Evolutionary conservation across 1,284 basidiomycete genomes (phyloP), one percentile per base, ranked within the genome.

Genomic region (Puccinia brachypodii): DNA sequence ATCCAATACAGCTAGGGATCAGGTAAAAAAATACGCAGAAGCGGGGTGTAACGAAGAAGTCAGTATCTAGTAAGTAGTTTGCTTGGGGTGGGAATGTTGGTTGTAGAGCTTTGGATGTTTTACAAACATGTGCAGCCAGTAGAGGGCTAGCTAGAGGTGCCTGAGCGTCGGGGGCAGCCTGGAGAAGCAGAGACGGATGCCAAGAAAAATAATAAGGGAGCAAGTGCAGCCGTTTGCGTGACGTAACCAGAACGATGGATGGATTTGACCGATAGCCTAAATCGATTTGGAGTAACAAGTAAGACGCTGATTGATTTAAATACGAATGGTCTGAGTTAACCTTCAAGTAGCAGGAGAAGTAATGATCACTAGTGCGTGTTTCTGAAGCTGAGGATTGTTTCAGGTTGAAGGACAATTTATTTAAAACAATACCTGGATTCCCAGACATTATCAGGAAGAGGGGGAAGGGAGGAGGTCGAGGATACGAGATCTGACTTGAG

Each of bases 341-440:
- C 19, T 69, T 47, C 66, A 44, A 69, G 31, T 71, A 71, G 47
- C 33, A 53, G 47, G 47, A 53, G 42, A 47, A 72, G 69, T 72
- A 72, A 71, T 53, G 28, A 53, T n/a, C 31, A 72, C 31, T 50
- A 31, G 42, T 2, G 7, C 19, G 19, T 38, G 62, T 72, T 72
- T 47, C 69, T 53, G 19, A 42, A 44, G 69, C 44, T 72, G 69
- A 47, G 44, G n/a, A 53, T 28, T 72, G 69, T 72, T 72, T 72
- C 69, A 72, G 69, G 28, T 33, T 36, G 9, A 50, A 53, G 69
- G 69, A 28, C 69, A 72, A 47, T 25, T 44, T 47, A 3, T 47
- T 31, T 6, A 19, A 50, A 50, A 50, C 47, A 22, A 50, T 9
- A 50, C 22, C 47, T 50, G 47, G 22, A 22, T 50, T 50, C 22